phyloP scores from a whole-genome alignment of 108 stramenopile species.

The Pseudonitzschia multiseries region DNA sequence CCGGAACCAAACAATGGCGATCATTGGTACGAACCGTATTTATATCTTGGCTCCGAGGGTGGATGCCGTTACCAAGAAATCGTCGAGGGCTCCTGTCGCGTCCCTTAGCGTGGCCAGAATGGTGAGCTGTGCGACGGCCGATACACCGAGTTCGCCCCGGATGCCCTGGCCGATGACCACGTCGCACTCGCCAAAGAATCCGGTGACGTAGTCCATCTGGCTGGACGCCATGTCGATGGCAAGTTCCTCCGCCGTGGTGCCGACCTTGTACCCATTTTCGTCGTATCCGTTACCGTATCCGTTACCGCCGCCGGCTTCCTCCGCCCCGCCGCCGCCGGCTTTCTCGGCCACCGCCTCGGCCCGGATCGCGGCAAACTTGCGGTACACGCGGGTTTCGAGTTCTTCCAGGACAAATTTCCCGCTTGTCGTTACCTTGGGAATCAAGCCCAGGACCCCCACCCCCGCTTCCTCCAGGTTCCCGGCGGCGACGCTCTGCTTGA shows the following conservation, averaged over 20 bases:
- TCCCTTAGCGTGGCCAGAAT: conserved; percentile 51
- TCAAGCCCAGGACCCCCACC: conserved; percentile 55
- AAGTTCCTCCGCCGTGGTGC: conserved; percentile 37
- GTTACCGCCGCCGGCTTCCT: not conserved
- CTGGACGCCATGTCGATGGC: conserved; percentile 48
- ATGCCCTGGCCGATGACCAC: conserved; percentile 75
- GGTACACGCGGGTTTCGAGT: not conserved
- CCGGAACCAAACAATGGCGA: no score
- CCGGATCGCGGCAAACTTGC: not conserved
- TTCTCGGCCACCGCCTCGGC: not conserved
- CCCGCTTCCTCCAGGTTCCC: conserved; percentile 65
- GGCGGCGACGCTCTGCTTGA: conserved; percentile 40
- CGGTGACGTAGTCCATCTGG: conserved; percentile 48
- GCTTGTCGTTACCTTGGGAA: conserved; percentile 48
- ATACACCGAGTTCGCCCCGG: conserved; percentile 63
- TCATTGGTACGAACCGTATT: not conserved
- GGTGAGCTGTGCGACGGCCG: conserved; percentile 69
- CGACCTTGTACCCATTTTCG: not conserved
- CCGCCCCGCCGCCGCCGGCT: not conserved
- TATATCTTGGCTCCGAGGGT: not conserved
- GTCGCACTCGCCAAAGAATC: conserved; percentile 53
- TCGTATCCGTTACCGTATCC: not conserved
- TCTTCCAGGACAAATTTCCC: conserved; percentile 10
- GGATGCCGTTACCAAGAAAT: conserved; percentile 37
- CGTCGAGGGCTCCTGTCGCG: conserved; percentile 47